Evolutionary conservation across 345 rosid species (phyloP), one percentile per base, ranked within the genome.

Genomic region (Lagerstroemia speciosa): DNA sequence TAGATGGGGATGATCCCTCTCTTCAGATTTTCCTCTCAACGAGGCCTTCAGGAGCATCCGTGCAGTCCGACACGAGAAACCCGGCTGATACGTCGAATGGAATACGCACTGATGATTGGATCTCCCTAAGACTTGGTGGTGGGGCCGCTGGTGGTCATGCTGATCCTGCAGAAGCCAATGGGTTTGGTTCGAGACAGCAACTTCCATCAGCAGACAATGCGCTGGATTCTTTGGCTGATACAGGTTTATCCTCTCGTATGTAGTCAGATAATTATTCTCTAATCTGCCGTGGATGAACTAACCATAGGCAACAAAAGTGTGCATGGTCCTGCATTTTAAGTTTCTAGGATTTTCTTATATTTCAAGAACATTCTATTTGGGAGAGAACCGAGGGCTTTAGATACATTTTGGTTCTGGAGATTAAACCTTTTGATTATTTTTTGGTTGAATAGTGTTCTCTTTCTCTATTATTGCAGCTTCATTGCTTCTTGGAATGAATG

Each of bases 21-120:
- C 97, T 91, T 66, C 98, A 94, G 78, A 79, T 89, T 66, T 94
- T 94, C 77, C 92, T 94, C 80, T 93, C 99, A 70, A 85, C 93
- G 8, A 79, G 81, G 78, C 88, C 92, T 41, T 89, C 91, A 64
- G 87, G 77, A 79, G 83, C 84, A 62, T 74, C 96, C 60, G 71
- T 74, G 68, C 96, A 83, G 68, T 64, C 89, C 24, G 78, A 85
- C 80, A 27, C 77, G 77, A 81, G 91, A 76, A 86, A 83, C 78
- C 89, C 82, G 76, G 85, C 79, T 78, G 92, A 87, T 71, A 67
- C 77, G 73, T 83, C 96, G 26, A 91, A 91, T 74, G 89, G 96
- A 74, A 72, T 85, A 67, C 85, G 81, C 19, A 78, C 78, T 67
- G 98, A 92, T 46, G 99, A 92, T 77, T 94, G 96, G 96, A 87